Evolutionary conservation across 768 basidiomycete genomes (phyloP), one percentile per base, ranked within the genome.

Genomic region (Pisolithus albus): DNA sequence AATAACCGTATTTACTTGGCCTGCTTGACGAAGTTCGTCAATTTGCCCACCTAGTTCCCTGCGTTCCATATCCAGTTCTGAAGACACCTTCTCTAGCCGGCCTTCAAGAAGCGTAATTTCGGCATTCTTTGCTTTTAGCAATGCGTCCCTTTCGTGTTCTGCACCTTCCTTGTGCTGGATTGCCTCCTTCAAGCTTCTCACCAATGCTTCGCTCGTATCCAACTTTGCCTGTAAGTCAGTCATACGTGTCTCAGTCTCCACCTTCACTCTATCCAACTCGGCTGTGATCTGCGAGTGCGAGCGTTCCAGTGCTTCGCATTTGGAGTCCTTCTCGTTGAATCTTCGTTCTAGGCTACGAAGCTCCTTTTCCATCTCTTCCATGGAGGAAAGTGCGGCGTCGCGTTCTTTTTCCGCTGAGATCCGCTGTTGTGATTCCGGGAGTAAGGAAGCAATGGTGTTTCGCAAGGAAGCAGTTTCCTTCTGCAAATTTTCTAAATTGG

Each of bases 11-110:
- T 75, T 59, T 61, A 90, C 91, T 75, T 94, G 90, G 34, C 94
- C 94, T 23, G 94, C 95, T 56, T 79, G 75, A 30, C 91, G 78
- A 39, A 98, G 76, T 61, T 92, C 88, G 50, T 95, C 87, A 1
- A 96, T 81, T 59, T 92, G 86, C 0, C 62, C 66, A 11, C 76
- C 76, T 34, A 95, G 71, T 59, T 93, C 90, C 42, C 65, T 72
- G 41, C 82, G 76, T 57, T 91, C 89, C 9, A 77, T 64, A 28
- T 76, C 77, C 3, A 77, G 65, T 38, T 81, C 80, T 7, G 54
- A 37, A n/a, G 72, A 70, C 15, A 73, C 69, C 55, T 70, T 73
- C 60, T 72, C 72, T 8, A 79, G 66, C 16, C 76, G 71, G 19
- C 63, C 65, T 50, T 81, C 75, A 51, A 91, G 70, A 18, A 75